These are phyloP conservation scores for Erysimum cheiranthoides DNA, from an alignment of 345 rosid species.

Conservation along the genomic window DNA sequence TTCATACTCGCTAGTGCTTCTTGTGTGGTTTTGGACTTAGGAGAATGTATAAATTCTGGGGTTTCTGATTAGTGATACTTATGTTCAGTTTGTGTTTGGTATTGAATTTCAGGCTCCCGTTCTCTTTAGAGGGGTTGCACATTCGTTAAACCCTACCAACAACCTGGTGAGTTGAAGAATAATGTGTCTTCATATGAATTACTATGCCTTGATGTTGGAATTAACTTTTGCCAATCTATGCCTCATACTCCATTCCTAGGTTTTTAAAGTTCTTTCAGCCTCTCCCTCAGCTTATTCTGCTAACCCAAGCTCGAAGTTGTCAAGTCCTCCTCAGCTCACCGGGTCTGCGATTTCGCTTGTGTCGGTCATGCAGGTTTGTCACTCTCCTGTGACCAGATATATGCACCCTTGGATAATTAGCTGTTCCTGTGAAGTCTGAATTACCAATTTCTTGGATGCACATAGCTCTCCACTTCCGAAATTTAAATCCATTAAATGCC, in stretches of 20 bases:
- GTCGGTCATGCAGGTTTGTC: slow-evolving; percentile 64
- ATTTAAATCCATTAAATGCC: neutral
- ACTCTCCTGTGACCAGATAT: slow-evolving; percentile 6
- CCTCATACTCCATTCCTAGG: slow-evolving; percentile 47
- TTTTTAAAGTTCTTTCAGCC: slow-evolving; percentile 67
- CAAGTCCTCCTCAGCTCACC: slow-evolving; percentile 62
- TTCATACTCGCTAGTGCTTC: neutral
- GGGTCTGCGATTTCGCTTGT: slow-evolving; percentile 69
- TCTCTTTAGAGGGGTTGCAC: slow-evolving; percentile 68
- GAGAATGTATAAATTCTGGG: neutral
- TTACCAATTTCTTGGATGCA: slow-evolving; percentile 3
- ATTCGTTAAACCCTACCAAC: slow-evolving; percentile 68
- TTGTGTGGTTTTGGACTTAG: slow-evolving; percentile 1
- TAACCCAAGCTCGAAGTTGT: slow-evolving; percentile 60
- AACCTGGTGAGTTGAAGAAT: slow-evolving; percentile 50
- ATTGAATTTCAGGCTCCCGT: slow-evolving; percentile 60
- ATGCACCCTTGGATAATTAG: slow-evolving; percentile 4
- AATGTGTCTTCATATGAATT: slow-evolving; percentile 12
- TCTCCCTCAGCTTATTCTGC: slow-evolving; percentile 80
- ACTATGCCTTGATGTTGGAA: slow-evolving; percentile 18
- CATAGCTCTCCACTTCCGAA: slow-evolving; percentile 6
- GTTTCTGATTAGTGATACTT: neutral
- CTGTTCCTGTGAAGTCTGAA: slow-evolving; percentile 9
- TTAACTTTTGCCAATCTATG: slow-evolving; percentile 14
- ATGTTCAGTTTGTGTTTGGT: slow-evolving; percentile 33